These are phyloP conservation scores for Carnegiea gigantea DNA, from an alignment of 179 eudicot species.

Conservation along the genomic window DNA sequence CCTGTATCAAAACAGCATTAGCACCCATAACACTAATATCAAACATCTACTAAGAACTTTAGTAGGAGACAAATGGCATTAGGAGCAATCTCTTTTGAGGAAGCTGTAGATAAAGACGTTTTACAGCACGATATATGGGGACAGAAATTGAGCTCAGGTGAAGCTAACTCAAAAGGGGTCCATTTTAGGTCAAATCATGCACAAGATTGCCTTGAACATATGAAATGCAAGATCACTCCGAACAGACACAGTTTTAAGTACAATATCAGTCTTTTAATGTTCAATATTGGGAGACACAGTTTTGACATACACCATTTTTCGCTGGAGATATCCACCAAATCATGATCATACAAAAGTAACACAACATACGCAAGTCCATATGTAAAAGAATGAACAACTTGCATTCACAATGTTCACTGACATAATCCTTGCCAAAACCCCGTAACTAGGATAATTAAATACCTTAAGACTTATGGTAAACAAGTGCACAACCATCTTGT, in stretches of 20 bases:
- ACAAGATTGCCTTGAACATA: background rate
- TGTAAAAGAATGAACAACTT: background rate
- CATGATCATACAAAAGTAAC: background rate
- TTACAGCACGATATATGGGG: background rate
- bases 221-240: background rate
- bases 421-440: background rate
- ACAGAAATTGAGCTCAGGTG: background rate
- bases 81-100: constrained; percentile 5
- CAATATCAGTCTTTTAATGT: background rate
- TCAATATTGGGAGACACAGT: background rate
- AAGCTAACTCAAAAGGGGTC: background rate
- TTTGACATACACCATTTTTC: background rate
- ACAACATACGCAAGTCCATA: background rate
- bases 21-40: background rate
- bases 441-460: background rate
- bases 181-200: background rate
- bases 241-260: background rate
- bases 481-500: background rate
- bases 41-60: background rate
- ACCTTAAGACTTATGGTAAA: background rate
- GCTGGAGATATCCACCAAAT: background rate
- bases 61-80: background rate
- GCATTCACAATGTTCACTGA: background rate
- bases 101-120: background rate
- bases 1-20: constrained; percentile 49